Evolutionary conservation across 331 rosid genomes (phyloP), one percentile per base, ranked within the genome.

Genomic region (Rhamnella rubrinervis): DNA sequence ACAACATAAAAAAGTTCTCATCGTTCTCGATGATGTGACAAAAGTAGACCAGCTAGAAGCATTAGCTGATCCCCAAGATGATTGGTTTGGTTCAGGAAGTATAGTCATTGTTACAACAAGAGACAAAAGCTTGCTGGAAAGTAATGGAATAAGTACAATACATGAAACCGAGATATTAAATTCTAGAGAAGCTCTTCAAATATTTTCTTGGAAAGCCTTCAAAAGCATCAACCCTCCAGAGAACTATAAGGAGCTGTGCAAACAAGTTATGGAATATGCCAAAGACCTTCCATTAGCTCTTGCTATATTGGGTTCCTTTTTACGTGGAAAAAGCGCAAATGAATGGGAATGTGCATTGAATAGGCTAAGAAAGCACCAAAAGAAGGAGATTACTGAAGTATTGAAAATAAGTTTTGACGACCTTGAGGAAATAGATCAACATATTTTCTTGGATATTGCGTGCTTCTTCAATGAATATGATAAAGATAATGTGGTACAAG

Each of bases 191-290:
- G 68, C 84, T 44, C 66, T 14, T 20, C 11, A 77, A 56, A 71
- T 73, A 15, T 77, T 81, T 18, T 70, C 65, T 20, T 38, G 61
- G 55, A 0, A 73, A 53, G 82, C 82, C 55, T 81, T 80, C 13
- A 9, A 60, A 12, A 40, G 0, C 18, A 66, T 16, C 3, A 6
- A 7, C 4, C 67, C 75, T 4, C 0, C 0, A 0, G 1, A 6
- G 19, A 16, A n/a, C 14, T 71, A 12, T 31, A 25, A 7, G 10
- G 23, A 67, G 12, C 0, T 76, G 37, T 63, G 66, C 1, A 4
- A 16, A 21, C 53, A 26, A 31, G 75, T 21, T 1, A 61, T 74
- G 10, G 0, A 25, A 2, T 59, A 60, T 57, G 65, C 77, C 18
- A 17, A 70, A 11, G 82, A 80, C 11, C 17, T 58, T 63, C 81